Evolutionary conservation across 1,139 yeast species (phyloP).

Genomic region (Blastobotrys ciferrii): DNA sequence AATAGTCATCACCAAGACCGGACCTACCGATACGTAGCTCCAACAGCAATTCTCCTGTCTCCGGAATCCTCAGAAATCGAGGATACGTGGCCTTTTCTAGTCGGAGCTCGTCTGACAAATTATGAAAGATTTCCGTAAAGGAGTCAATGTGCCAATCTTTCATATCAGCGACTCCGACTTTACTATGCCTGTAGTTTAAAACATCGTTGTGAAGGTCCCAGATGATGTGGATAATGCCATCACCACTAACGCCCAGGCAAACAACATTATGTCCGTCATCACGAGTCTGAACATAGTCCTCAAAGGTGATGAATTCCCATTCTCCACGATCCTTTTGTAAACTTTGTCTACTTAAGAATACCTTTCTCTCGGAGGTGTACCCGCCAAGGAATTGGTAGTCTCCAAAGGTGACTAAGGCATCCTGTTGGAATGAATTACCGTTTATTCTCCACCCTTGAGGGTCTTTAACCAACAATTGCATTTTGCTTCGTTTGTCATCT

Average conservation of each 20-base stretch:
- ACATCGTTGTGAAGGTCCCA: conserved; percentile 29
- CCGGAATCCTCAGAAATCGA: conserved; percentile 21
- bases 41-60: conserved; percentile 22
- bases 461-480: not conserved
- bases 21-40: conserved; percentile 27
- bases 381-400: conserved; percentile 11
- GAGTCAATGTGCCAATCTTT: not conserved
- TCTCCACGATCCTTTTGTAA: not conserved
- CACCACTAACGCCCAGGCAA: conserved; percentile 28
- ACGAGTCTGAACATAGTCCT: conserved; percentile 23
- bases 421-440: conserved; percentile 16
- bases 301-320: conserved; percentile 12
- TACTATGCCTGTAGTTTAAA: conserved; percentile 17
- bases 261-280: conserved; percentile 28
- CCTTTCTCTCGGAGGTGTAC: conserved; percentile 7
- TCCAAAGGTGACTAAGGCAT: conserved; percentile 12
- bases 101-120: not conserved
- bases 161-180: not conserved
- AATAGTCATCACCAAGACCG: conserved; percentile 27
- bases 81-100: conserved; percentile 25
- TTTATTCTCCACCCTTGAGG: conserved; percentile 5
- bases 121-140: not conserved
- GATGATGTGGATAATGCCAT: conserved; percentile 25
- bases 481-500: not conserved
- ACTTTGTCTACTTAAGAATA: conserved; percentile 8